Conservation (phyloP, 495 filamentous ascomycete species). For the Hypoxylon lenormandii region DNA sequence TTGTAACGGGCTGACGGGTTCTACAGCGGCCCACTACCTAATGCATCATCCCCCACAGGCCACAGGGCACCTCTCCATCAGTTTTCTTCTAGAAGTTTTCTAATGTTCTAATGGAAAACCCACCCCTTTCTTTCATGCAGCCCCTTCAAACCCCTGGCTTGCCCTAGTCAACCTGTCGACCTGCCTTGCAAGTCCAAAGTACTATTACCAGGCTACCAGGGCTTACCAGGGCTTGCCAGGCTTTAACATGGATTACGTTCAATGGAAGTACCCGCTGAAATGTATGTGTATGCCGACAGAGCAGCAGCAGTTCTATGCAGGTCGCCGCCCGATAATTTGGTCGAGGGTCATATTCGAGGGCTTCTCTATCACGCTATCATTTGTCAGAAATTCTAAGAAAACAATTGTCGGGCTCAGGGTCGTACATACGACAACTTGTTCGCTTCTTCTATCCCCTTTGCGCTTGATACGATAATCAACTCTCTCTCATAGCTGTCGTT, state of each 20-base stretch:
- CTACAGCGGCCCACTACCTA: neutral
- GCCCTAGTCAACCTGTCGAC: neutral
- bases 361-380: slow-evolving; percentile 16
- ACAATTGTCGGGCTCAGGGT: slow-evolving; percentile 6
- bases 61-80: slow-evolving; percentile 27
- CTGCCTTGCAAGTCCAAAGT: slow-evolving; percentile 14
- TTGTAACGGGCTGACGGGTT: neutral
- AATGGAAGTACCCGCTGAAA: slow-evolving; percentile 39
- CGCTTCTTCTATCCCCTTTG: slow-evolving; percentile 28
- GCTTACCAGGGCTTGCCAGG: neutral
- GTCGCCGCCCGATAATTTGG: slow-evolving; percentile 36
- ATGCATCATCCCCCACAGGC: too few relatives aligned
- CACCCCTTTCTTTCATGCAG: slow-evolving; percentile 38
- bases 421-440: slow-evolving; percentile 22
- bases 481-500: neutral
- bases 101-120: slow-evolving; percentile 36
- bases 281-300: slow-evolving; percentile 20
- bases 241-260: neutral
- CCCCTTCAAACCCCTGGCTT: slow-evolving; percentile 32
- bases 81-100: slow-evolving; percentile 43
- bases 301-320: slow-evolving; percentile 29
- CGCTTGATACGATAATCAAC: slow-evolving; percentile 6
- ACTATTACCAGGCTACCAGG: neutral
- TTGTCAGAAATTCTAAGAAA: slow-evolving; percentile 5
- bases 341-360: slow-evolving; percentile 25